These are phyloP conservation scores for Globisporangium acanthophoron DNA, from an alignment of 352 stramenopile genomes.

Conservation along the genomic window DNA sequence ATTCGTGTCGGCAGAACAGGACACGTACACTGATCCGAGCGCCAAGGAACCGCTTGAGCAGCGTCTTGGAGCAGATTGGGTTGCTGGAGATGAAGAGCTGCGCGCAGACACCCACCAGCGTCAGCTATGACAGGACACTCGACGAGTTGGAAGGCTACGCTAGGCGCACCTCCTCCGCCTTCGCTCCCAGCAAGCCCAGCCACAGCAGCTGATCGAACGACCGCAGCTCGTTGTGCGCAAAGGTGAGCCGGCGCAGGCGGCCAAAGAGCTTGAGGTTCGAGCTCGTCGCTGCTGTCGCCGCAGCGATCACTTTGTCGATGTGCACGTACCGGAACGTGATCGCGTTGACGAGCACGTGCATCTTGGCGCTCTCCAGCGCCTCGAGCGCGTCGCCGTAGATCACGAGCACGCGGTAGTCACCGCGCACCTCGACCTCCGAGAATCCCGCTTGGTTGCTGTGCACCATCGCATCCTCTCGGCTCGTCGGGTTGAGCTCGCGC, in stretches of 20 bases:
- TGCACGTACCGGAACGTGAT: slow-evolving; percentile 62
- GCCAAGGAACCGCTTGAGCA: slow-evolving; percentile 53
- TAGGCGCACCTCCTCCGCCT: slow-evolving; percentile 52
- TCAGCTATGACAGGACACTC: neutral
- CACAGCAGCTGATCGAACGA: slow-evolving; percentile 62
- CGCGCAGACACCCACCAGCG: neutral
- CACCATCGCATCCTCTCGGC: slow-evolving; percentile 38
- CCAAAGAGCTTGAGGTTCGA: slow-evolving; percentile 60
- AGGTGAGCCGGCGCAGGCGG: slow-evolving; percentile 44
- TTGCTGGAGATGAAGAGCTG: slow-evolving; percentile 69
- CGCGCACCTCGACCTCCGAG: slow-evolving; percentile 67
- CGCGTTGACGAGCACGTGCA: slow-evolving; percentile 42
- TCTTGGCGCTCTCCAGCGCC: slow-evolving; percentile 49
- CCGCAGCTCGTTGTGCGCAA: slow-evolving; percentile 63
- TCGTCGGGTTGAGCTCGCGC: slow-evolving; percentile 30
- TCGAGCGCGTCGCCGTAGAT: slow-evolving; percentile 69
- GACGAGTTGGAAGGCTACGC: neutral
- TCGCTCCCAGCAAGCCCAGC: slow-evolving; percentile 39
- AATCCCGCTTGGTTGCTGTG: slow-evolving; percentile 55
- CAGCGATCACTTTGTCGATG: slow-evolving; percentile 35
- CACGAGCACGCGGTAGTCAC: slow-evolving; percentile 57
- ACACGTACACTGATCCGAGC: slow-evolving; percentile 40
- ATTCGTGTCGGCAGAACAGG: neutral
- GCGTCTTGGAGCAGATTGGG: slow-evolving; percentile 37
- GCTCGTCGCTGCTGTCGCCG: slow-evolving; percentile 23